A percentile compares a stretch with the other conserved stretches of the same genome.
These are phyloP conservation scores for Aspergillus biplanus DNA, from an alignment of 495 filamentous ascomycete species.

Conservation along the genomic window DNA sequence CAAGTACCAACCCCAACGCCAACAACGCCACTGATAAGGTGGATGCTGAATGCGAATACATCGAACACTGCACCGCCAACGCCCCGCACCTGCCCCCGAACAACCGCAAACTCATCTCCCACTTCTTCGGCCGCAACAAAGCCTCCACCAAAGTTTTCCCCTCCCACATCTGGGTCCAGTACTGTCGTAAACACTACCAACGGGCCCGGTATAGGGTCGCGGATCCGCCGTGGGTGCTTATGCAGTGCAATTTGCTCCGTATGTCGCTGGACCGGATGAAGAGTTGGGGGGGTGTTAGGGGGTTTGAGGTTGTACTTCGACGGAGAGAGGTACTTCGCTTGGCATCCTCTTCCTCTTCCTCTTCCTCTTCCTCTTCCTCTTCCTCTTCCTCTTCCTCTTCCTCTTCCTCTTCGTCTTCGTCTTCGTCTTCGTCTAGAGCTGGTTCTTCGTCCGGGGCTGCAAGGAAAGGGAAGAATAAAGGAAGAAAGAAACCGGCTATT, in stretches of 20 bases:
- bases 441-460: neutral
- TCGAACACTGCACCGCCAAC: conserved; percentile 16
- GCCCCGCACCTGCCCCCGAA: neutral
- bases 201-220: conserved; percentile 66
- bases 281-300: conserved; percentile 57
- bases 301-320: conserved; percentile 35
- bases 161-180: conserved; percentile 64
- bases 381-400: neutral
- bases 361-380: neutral
- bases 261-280: conserved; percentile 61
- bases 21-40: neutral
- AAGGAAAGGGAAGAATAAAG: neutral
- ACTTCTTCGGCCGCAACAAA: conserved; percentile 92
- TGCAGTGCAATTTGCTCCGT: conserved; percentile 63
- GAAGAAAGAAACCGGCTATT: conserved; percentile 26
- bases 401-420: neutral
- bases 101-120: conserved; percentile 76
- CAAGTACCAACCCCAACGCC: neutral
- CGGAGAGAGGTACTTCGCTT: conserved; percentile 27
- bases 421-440: neutral
- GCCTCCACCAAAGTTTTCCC: conserved; percentile 70
- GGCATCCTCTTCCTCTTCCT: neutral
- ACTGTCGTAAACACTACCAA: conserved; percentile 88
- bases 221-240: conserved; percentile 52
- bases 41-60: neutral